Evolutionary conservation across 1,139 yeast species (phyloP), one percentile per base, ranked within the genome.

Genomic region (Suhomyces taliae): DNA sequence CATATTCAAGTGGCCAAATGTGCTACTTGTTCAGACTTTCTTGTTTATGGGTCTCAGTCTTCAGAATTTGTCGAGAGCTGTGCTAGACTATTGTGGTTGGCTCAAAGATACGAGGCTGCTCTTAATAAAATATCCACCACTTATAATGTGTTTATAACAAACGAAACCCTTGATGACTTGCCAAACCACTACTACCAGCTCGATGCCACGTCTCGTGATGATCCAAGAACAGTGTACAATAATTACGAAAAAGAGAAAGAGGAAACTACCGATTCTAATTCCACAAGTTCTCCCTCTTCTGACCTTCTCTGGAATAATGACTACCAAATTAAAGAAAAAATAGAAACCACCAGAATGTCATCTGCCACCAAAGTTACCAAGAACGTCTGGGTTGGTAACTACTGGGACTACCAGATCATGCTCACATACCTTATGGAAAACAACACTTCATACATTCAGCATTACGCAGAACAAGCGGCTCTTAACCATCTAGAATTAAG

Each of bases 311-410:
- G 95, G 95, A 90, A 86, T 57, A 73, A 81, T 33, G 88, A 89
- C 58, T 84, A 85, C 58, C 72, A 79, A 34, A 76, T 83, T 48
- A 83, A 87, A 57, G 98, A 91, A 61, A 82, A 87, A 50, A 73
- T 87, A 9, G 97, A 90, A 64, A 85, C 90, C 51, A 74, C 90
- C 3, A 81, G 81, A 60, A 87, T 91, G 93, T 85, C 97, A 0
- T 74, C 89, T 2, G 95, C 96, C 0, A 79, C 95, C 0, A 74
- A 72, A 14, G 69, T 87, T 3, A 65, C 69, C 12, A 65, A 70
- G 1, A 74, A 79, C 39, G 80, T 90, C 5, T 91, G 91, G 91
- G 74, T 85, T 41, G 98, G 98, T 1, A 91, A 90, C 59, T 71
- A 82, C 1, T 73, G 78, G 79, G 79, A 76, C 54, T 68, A 67